Evolutionary conservation across 1,284 basidiomycete species (phyloP), one percentile per base, ranked within the genome.

Genomic region (Ganoderma lingzhi): DNA sequence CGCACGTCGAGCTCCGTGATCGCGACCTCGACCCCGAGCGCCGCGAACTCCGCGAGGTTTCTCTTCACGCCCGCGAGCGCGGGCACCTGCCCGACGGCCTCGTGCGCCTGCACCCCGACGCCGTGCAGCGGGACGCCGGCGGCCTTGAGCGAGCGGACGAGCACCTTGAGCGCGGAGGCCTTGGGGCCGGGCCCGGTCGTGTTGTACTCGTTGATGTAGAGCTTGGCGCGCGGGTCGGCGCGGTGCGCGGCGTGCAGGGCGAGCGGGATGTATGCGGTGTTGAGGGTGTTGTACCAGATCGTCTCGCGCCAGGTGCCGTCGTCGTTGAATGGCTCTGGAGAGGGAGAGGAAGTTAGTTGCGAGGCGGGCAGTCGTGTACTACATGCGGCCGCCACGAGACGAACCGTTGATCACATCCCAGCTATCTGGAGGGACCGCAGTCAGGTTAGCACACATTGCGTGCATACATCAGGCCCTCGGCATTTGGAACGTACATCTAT

Each of bases 1-100:
- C 85, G 82, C 70, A 89, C 85, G 74, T 90, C 88, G 53, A 90
- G 81, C 74, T 89, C 88, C 2, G 87, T 89, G 66, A 89, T 83
- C n/a, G 87, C 87, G n/a, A 90, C 83, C 69, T 89, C 87, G 44
- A 89, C 80, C 17, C 87, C 88, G n/a, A 87, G 82, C 17, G 83
- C 83, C 15, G 83, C 80, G 72, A 89, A 86, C 62, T 82, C 80
- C 74, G 84, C 75, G 39, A 87, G 72, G 70, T 86, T 84, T 32
- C 78, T 75, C 71, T 85, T 79, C 59, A 88, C 76, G 14, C 79
- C 80, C n/a, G 81, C 77, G 30, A 56, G 17, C 5, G 53, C 15
- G 2, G 86, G 85, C 17, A 88, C 81, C 62, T 82, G 71, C 12
- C 86, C 86, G 65, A 87, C 84, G 67, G 87, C 85, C 66, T 88